A percentile compares a stretch with the other conserved stretches of the same genome.
These are phyloP conservation scores for Coemansia sp. DNA, from an alignment of 192 early-diverging fungal species.

Conservation along the genomic window DNA sequence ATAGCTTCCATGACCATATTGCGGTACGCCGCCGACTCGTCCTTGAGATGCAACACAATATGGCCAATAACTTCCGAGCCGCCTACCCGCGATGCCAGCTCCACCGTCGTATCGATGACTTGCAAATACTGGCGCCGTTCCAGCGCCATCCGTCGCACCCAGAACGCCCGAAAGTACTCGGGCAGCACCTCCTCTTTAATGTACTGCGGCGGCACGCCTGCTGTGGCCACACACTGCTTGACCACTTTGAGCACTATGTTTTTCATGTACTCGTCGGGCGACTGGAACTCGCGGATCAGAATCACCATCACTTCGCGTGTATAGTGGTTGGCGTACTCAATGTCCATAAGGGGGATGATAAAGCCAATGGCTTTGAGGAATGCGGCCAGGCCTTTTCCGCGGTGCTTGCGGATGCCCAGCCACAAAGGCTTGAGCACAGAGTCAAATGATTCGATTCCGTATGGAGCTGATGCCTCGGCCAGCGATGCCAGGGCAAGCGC, in stretches of 20 bases:
- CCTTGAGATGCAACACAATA: constrained; percentile 91
- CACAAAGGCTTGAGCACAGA: constrained; percentile 85
- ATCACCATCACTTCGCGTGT: constrained; percentile 92
- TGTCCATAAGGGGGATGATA: constrained; percentile 97
- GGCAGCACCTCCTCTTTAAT: constrained; percentile 90
- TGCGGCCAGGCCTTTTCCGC: constrained; percentile 93
- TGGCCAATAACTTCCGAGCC: constrained; percentile 84
- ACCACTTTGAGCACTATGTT: constrained; percentile 97
- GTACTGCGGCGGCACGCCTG: constrained; percentile 83
- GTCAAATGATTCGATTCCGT: constrained; percentile 98
- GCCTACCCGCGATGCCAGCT: constrained; percentile 89
- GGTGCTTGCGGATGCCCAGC: constrained; percentile 91
- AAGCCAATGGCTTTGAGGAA: constrained; percentile 99
- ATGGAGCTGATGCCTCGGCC: constrained; percentile 95
- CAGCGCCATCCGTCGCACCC: constrained; percentile 96
- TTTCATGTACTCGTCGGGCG: constrained; percentile 98
- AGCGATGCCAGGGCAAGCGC: constrained; percentile 92
- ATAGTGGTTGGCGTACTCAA: constrained; percentile 90
- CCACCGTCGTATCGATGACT: constrained; percentile 95
- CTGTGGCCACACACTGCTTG: constrained; percentile 93
- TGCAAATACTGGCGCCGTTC: constrained; percentile 91
- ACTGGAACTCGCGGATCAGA: constrained; percentile 93
- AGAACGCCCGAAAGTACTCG: constrained; percentile 95
- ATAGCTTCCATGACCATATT: constrained; percentile 99
- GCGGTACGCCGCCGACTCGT: constrained; percentile 89